Evolutionary conservation across 768 basidiomycete genomes (phyloP), one percentile per base, ranked within the genome.

Genomic region (Naganishia vishniacii): DNA sequence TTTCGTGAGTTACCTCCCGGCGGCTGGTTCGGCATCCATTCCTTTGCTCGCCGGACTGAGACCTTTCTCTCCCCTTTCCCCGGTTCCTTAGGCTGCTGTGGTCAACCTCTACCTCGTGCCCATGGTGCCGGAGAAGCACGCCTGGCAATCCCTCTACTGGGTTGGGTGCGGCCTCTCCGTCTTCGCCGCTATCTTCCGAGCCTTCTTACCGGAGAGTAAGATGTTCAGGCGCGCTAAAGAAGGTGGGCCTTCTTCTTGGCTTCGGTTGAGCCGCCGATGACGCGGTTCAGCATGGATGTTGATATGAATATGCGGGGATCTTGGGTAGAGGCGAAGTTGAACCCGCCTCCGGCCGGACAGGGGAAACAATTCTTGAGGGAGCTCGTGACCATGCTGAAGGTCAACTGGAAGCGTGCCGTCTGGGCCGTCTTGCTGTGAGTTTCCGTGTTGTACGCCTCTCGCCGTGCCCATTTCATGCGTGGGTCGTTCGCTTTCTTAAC

Each of bases 61-160:
- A 37, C 34, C 34, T 37, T 37, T n/a, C n/a, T n/a, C n/a, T n/a
- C n/a, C n/a, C n/a, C n/a, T n/a, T n/a, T n/a, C n/a, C n/a, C n/a
- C n/a, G n/a, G n/a, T n/a, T n/a, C n/a, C n/a, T n/a, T n/a, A n/a
- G n/a, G n/a, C 53, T 16, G 88, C 91, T 0, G 84, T 88, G 48
- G 83, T 93, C 79, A 91, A 92, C 72, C 80, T 93, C 23, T 81
- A 78, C 3, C 79, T 77, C 42, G 79, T 80, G 11, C 72, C 75
- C n/a, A 48, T 70, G 23, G 69, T 26, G 77, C n/a, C n/a, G n/a
- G n/a, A n/a, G n/a, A 81, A 1, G 73, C 80, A 71, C 32, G 78
- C 80, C 45, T 94, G 92, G 92, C 81, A 91, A 40, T 77, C 82
- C 3, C 78, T 95, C 18, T 94, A 93, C 81, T 95, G 87, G 85